phyloP scores from a whole-genome alignment of 495 filamentous ascomycete genomes.

The Lepidopterella palustris region DNA sequence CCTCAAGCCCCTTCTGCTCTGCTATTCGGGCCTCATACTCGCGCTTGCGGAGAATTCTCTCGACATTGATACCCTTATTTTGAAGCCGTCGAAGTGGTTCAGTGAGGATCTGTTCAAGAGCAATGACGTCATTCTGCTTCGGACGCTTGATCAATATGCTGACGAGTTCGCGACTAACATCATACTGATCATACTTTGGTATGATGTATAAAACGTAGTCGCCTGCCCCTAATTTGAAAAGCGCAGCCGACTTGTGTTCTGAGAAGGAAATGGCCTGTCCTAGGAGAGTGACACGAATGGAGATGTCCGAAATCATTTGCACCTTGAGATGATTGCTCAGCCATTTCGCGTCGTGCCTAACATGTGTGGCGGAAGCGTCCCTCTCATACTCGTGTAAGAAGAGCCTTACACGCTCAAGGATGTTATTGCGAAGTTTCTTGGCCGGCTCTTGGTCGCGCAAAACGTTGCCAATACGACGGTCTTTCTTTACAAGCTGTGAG shows the following conservation, averaged over 20 bases:
- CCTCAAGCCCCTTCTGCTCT: slow-evolving; percentile 58
- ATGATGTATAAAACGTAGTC: slow-evolving; percentile 52
- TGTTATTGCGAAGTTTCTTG: slow-evolving; percentile 61
- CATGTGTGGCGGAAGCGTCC: slow-evolving; percentile 43
- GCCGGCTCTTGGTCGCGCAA: slow-evolving; percentile 49
- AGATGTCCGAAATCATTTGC: slow-evolving; percentile 61
- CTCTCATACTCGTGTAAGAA: slow-evolving; percentile 70
- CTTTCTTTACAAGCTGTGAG: slow-evolving; percentile 53
- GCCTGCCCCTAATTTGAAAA: slow-evolving; percentile 57
- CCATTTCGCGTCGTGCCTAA: slow-evolving; percentile 82
- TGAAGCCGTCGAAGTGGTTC: slow-evolving; percentile 71
- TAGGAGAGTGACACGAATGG: slow-evolving; percentile 64
- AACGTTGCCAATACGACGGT: slow-evolving; percentile 49
- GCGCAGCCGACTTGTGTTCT: slow-evolving; percentile 41
- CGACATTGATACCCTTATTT: slow-evolving; percentile 86
- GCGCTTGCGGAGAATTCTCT: slow-evolving; percentile 78
- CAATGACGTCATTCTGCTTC: slow-evolving; percentile 74
- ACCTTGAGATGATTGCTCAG: slow-evolving; percentile 78
- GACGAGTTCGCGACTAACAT: slow-evolving; percentile 80
- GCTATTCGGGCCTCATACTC: slow-evolving; percentile 78
- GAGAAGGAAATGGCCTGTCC: slow-evolving; percentile 46
- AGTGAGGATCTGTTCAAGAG: slow-evolving; percentile 80
- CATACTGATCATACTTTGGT: slow-evolving; percentile 69
- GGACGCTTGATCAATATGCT: slow-evolving; percentile 73
- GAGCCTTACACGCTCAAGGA: slow-evolving; percentile 77